Conservation (phyloP, 192 early-diverging fungal genomes). For the Funneliformis geosporum region DNA sequence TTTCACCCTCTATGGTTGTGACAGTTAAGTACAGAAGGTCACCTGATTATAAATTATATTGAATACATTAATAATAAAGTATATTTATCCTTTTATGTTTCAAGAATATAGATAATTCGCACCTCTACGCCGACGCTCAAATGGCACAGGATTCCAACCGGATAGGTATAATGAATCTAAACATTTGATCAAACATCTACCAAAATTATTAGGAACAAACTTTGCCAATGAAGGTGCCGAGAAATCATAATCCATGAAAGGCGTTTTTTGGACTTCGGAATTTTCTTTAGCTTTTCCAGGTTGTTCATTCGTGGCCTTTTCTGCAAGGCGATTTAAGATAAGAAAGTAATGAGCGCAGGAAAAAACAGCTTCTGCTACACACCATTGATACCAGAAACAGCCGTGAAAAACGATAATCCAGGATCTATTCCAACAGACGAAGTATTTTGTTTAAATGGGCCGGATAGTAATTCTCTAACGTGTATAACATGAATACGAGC, state of each 20-base stretch:
- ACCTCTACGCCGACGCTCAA: slow-evolving; percentile 68
- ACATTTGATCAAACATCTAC: slow-evolving; percentile 60
- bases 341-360: not conserved
- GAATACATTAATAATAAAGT: not conserved
- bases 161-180: slow-evolving; percentile 77
- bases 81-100: not conserved
- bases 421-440: slow-evolving; percentile 68
- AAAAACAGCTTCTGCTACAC: slow-evolving; percentile 21
- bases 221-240: slow-evolving; percentile 49
- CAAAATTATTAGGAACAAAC: slow-evolving; percentile 57
- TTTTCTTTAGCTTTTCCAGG: slow-evolving; percentile 29
- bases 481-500: slow-evolving; percentile 87
- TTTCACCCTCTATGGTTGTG: slow-evolving; percentile 82
- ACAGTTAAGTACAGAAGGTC: slow-evolving; percentile 91
- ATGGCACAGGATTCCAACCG: slow-evolving; percentile 92
- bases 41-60: slow-evolving; percentile 36
- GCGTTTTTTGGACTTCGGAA: slow-evolving; percentile 44
- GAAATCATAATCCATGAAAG: slow-evolving; percentile 54
- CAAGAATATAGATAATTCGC: not conserved
- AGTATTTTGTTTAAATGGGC: slow-evolving; percentile 63
- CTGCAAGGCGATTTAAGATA: not conserved
- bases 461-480: slow-evolving; percentile 81
- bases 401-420: slow-evolving; percentile 69
- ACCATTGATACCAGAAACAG: slow-evolving; percentile 63
- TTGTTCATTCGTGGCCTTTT: slow-evolving; percentile 22